Conservation (phyloP, 345 rosid genomes). For the Citrus glauca region DNA sequence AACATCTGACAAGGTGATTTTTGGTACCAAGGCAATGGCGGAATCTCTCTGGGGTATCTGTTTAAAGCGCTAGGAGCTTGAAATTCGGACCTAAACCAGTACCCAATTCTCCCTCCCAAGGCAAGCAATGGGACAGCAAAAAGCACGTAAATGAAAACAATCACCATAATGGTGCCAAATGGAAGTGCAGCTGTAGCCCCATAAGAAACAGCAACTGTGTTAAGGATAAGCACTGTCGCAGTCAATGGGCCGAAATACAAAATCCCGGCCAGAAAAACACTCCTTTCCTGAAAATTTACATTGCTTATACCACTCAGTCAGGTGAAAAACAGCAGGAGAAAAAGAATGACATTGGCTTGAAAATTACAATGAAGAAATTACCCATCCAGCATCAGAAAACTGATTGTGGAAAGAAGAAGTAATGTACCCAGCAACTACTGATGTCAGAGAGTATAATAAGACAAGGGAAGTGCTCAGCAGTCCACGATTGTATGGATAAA, state of each 20-base stretch:
- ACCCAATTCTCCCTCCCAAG: constrained; percentile 66
- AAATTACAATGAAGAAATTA: constrained; percentile 22
- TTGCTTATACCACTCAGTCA: constrained; percentile 1
- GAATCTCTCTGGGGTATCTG: constrained; percentile 61
- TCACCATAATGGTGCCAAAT: constrained; percentile 61
- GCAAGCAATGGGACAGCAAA: constrained; percentile 57
- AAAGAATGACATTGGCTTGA: neutral
- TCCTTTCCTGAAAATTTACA: constrained; percentile 48
- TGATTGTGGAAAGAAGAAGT: constrained; percentile 65
- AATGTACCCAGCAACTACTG: constrained; percentile 65
- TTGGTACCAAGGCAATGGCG: constrained; percentile 54
- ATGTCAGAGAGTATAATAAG: constrained; percentile 52
- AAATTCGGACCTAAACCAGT: constrained; percentile 53
- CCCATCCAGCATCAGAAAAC: constrained; percentile 72
- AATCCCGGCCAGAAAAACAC: constrained; percentile 62
- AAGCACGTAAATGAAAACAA: constrained; percentile 45
- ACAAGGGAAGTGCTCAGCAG: constrained; percentile 53
- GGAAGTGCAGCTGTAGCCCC: constrained; percentile 82
- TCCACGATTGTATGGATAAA: constrained; percentile 78
- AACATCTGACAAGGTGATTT: constrained; percentile 63
- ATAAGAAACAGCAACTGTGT: constrained; percentile 59
- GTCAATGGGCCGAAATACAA: constrained; percentile 56
- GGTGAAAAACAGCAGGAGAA: neutral
- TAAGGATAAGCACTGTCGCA: constrained; percentile 43
- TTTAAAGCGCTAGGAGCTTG: constrained; percentile 55